phyloP scores from a whole-genome alignment of 1,284 basidiomycete species.

The Peniophora sp. region DNA sequence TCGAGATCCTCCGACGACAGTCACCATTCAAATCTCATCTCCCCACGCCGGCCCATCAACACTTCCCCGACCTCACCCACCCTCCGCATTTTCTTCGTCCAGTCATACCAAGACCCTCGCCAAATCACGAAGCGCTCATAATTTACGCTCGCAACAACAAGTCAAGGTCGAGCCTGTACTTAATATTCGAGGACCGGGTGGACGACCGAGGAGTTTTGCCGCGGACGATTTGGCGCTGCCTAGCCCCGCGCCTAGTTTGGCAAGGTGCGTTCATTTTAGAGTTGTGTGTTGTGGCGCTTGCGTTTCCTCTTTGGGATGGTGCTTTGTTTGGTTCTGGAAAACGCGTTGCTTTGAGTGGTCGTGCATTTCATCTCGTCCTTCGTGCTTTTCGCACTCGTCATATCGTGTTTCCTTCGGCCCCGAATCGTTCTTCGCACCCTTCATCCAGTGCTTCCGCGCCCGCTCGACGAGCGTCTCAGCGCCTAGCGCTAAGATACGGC shows the following conservation, averaged over 20 bases:
- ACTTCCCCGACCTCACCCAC: conserved; percentile 1
- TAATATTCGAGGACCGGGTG: neutral
- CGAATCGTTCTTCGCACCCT: neutral
- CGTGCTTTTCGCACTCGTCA: neutral
- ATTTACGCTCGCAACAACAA: conserved; percentile 14
- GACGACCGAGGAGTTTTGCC: conserved; percentile 41
- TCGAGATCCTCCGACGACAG: no score
- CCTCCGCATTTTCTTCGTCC: conserved; percentile 16
- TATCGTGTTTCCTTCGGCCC: neutral
- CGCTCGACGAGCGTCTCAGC: neutral
- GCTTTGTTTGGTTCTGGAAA: no score
- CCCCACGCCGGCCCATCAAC: neutral
- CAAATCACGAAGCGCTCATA: conserved; percentile 40
- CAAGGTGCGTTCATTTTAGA: conserved; percentile 36
- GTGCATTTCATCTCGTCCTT: neutral
- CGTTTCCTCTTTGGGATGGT: no score
- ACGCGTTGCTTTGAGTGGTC: no score
- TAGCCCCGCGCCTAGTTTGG: conserved; percentile 52
- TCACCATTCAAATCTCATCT: neutral
- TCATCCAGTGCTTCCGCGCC: neutral
- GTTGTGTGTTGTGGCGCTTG: neutral
- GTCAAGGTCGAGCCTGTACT: conserved; percentile 6
- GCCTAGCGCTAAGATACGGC: neutral
- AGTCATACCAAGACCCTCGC: conserved; percentile 19
- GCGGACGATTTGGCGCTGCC: conserved; percentile 52